Conservation (phyloP, 495 filamentous ascomycete genomes). For the Niebla homalea region DNA sequence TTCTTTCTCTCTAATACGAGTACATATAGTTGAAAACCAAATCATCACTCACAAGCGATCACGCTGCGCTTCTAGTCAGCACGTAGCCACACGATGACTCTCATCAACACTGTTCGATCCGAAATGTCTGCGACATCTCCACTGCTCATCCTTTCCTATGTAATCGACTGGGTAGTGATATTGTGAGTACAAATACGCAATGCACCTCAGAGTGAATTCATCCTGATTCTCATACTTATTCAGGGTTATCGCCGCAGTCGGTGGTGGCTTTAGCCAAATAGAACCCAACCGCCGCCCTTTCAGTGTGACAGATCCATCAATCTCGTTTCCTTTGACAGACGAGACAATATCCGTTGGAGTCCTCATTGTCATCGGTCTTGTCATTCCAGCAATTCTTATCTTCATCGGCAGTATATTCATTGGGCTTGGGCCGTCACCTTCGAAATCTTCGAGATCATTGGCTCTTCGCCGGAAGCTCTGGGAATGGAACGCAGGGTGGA, state of each 20-base stretch:
- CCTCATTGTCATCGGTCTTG: constrained; percentile 34
- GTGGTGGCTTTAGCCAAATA: constrained; percentile 28
- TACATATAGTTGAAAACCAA: no score
- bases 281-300: constrained; percentile 33
- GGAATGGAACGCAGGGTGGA: constrained; percentile 52
- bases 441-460: constrained; percentile 13
- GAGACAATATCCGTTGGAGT: constrained; percentile 43
- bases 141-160: constrained; percentile 26
- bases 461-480: constrained; percentile 37
- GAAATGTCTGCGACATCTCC: no score
- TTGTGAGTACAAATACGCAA: constrained; percentile 34
- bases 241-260: constrained; percentile 34
- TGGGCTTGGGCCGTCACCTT: constrained; percentile 29
- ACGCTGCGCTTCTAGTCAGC: no score
- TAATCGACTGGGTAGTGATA: constrained; percentile 42
- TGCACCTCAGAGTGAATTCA: constrained; percentile 11
- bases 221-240: background rate
- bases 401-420: constrained; percentile 34
- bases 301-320: constrained; percentile 38
- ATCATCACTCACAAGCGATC: no score
- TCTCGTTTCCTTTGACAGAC: constrained; percentile 41
- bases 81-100: no score
- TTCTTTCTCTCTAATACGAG: no score
- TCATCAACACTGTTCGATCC: no score
- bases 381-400: constrained; percentile 42